Evolutionary conservation across 2,329 filamentous ascomycete genomes (phyloP), one percentile per base, ranked within the genome.

Genomic region (Cryphonectria radicalis): DNA sequence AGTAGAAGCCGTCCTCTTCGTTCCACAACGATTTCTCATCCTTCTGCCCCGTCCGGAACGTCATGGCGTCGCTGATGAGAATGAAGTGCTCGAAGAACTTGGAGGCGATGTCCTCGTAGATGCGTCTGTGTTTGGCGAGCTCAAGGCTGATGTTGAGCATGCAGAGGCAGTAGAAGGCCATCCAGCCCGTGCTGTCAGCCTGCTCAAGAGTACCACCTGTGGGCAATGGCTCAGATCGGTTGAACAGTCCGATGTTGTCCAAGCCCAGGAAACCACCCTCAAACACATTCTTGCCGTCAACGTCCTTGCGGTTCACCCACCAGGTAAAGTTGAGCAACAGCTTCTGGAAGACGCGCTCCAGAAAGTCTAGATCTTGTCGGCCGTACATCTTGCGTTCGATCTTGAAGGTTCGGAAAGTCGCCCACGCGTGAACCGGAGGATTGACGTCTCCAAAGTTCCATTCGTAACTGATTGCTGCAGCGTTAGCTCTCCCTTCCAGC

Each of bases 11-110:
- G 81, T 98, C 95, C 74, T 97, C 89, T 40, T 98, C 94, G 78
- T 98, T 98, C 95, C 95, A 98, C 10, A 98, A 84, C 46, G 95
- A 97, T 78, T 93, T 90, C 77, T 96, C 93, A 79, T 84, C 91
- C 84, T 82, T 91, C 82, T 81, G 86, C 76, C 83, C 93, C 77
- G 86, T 89, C 82, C 87, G 92, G 87, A 92, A 95, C 0, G 92
- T 94, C 95, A 98, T 98, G 71, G 95, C 96, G 83, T 98, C 96
- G 78, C 94, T 97, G 81, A 98, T 98, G 81, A 98, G 91, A 78
- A 98, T 93, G 82, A 98, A 98, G 79, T 98, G 96, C 84, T 98
- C 96, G 77, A 98, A 98, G 85, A 98, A 98, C 82, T 98, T 98
- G 66, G 94, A 97, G 1, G 95, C 95, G 84, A 98, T 92, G 78